Base-by-base conservation (phyloP, 352 stramenopile genomes). In the Sclerospora graminicola region DNA sequence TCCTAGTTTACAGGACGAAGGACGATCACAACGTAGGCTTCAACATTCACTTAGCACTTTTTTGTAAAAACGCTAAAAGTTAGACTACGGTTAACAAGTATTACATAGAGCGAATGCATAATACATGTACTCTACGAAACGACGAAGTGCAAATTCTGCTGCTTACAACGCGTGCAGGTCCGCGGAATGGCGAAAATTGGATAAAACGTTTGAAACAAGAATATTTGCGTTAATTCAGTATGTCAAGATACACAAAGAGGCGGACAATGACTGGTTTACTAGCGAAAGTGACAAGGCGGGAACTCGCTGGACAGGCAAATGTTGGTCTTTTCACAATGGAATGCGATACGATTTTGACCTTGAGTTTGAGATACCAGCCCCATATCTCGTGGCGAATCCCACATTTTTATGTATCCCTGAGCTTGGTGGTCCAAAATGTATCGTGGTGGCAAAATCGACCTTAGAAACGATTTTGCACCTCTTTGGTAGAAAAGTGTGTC, bases 241-340 rank as follows among this genome's bases (percentile, higher is more conserved):
- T 57, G 80, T 94, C 35, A 86, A 88, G 48, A 82, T 83, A 59
- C 93, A 94, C 68, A 94, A 94, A 53, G 82, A 81, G 41, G 73
- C 73, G n/a, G 82, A 91, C 65, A 89, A 89, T 48, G 82, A 94
- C 61, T 94, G 82, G 82, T 94, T 94, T 51, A 86, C 71, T 26
- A 91, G 93, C 50, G 73, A 81, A 33, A 84, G 76, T 20, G 89
- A 93, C 57, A 84, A 89, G 54, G 54, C 68, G 7, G 81, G 82
- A 36, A 93, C 79, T 4, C n/a, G n/a, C n/a, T n/a, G n/a, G n/a
- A n/a, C n/a, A n/a, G n/a, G n/a, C n/a, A n/a, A n/a, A n/a, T n/a
- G n/a, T n/a, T n/a, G n/a, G n/a, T n/a, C n/a, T n/a, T n/a, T n/a
- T n/a, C n/a, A n/a, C n/a, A n/a, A n/a, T 37, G 80, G 80, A 2